Evolutionary conservation across 352 stramenopile genomes (phyloP), one percentile per base, ranked within the genome.

Genomic region (Phytophthora melonis): DNA sequence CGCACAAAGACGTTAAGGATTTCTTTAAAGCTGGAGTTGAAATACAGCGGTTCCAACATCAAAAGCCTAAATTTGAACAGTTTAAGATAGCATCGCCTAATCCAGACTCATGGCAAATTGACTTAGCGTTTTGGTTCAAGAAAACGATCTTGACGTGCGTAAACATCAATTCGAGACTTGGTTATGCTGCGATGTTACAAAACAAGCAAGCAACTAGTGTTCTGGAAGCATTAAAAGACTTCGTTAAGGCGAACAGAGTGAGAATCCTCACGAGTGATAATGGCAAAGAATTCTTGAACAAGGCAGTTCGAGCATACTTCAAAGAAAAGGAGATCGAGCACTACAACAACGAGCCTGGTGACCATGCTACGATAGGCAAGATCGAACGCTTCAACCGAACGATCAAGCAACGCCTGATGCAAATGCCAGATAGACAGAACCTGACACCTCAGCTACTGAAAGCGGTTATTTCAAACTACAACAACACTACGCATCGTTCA

Each of bases 351-450:
- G 63, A 77, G 47, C 4, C 58, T 39, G 70, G 70, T 9, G 70
- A 77, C 60, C 70, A 77, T 45, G 30, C 14, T 16, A 73, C 59
- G 5, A 69, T 77, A 59, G 64, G 70, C 18, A 73, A 73, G n/a
- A 77, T 73, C 16, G 70, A 77, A 47, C 70, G 70, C 23, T 77
- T 77, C 54, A 77, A 73, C 62, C 47, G 70, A 21, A 73, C 70
- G 0, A 54, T 77, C 11, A 73, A 73, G 52, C 64, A 73, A 36
- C 30, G 64, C 23, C 50, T 77, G 11, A 73, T 58, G 13, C 62
- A 69, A 23, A 66, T 77, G 18, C 49, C 49, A n/a, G 32, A 56
- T 34, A 4, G n/a, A 32, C 8, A 56, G 6, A 21, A 56, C 1
- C 23, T 56, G 49, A 56, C n/a, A 10, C 18, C 18, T 23, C 23